A percentile compares a stretch with the other conserved stretches of the same genome.
These are phyloP conservation scores for Penicillium sp. DNA, from an alignment of 2,329 filamentous ascomycete genomes.

Conservation along the genomic window DNA sequence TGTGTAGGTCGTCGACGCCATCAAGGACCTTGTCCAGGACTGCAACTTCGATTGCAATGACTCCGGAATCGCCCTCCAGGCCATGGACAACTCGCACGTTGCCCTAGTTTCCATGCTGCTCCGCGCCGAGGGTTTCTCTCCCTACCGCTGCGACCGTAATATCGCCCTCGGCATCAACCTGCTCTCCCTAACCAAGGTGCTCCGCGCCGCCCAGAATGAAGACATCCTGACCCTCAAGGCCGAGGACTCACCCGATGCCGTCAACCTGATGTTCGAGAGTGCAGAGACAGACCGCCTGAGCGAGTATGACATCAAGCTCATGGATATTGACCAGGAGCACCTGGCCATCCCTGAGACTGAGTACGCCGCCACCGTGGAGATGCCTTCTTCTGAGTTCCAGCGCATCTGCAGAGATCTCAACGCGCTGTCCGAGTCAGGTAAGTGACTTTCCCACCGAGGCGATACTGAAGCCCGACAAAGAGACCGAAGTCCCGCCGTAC, in stretches of 20 bases:
- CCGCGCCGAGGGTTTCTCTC: slow-evolving; percentile 85
- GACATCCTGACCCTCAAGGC: slow-evolving; percentile 95
- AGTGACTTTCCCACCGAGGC: slow-evolving; percentile 24
- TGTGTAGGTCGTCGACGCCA: slow-evolving; percentile 82
- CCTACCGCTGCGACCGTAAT: slow-evolving; percentile 97
- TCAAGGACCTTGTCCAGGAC: slow-evolving; percentile 98
- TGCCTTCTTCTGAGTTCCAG: slow-evolving; percentile 85
- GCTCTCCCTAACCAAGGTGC: slow-evolving; percentile 89
- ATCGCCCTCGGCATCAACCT: slow-evolving; percentile 97
- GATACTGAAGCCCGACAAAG: neutral
- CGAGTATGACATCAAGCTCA: slow-evolving; percentile 99
- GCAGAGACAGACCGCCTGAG: slow-evolving; percentile 77
- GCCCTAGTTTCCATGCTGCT: slow-evolving; percentile 98
- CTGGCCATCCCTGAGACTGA: slow-evolving; percentile 98
- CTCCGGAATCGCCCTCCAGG: slow-evolving; percentile 92
- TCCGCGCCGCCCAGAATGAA: slow-evolving; percentile 86
- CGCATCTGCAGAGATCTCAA: slow-evolving; percentile 88
- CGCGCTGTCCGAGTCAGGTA: slow-evolving; percentile 91
- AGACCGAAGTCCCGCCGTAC: slow-evolving; percentile 2
- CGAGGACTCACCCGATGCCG: slow-evolving; percentile 87
- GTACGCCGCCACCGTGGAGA: slow-evolving; percentile 79
- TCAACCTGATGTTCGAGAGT: slow-evolving; percentile 94
- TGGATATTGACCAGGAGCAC: slow-evolving; percentile 99
- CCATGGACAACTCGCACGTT: slow-evolving; percentile 99
- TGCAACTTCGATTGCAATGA: slow-evolving; percentile 99